A percentile compares a stretch with the other conserved stretches of the same genome.
Conservation (phyloP, 495 filamentous ascomycete genomes). For the Collariella sp. region DNA sequence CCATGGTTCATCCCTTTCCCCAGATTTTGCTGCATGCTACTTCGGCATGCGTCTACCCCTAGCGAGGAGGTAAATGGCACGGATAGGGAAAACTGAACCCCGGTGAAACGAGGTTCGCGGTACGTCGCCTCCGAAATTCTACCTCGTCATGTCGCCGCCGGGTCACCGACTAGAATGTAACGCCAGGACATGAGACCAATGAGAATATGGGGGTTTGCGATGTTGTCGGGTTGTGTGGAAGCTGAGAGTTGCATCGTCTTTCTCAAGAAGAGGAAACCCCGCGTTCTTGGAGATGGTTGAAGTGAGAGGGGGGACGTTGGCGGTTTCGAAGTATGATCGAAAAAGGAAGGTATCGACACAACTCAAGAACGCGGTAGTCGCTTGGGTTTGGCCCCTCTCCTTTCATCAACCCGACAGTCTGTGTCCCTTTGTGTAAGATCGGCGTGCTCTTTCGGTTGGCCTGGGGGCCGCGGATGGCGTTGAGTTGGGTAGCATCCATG, state of each 20-base stretch:
- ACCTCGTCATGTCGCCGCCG: neutral
- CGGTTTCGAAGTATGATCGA: neutral
- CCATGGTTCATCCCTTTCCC: neutral
- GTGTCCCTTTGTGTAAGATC: no score
- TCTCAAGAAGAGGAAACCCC: neutral
- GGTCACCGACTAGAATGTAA: neutral
- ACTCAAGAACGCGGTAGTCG: constrained; percentile 5
- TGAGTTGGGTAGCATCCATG: no score
- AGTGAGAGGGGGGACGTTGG: neutral
- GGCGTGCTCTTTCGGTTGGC: no score
- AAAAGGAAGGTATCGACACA: constrained; percentile 5
- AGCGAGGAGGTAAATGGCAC: constrained; percentile 6
- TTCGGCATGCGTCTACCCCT: neutral
- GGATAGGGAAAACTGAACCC: constrained; percentile 1
- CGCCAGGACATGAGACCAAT: neutral
- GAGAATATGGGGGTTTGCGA: neutral
- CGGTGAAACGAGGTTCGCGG: constrained; percentile 21
- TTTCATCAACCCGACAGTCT: neutral
- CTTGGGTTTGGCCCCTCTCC: neutral
- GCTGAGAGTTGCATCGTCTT: neutral
- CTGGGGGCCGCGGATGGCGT: no score
- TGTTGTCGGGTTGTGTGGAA: neutral
- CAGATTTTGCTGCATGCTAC: neutral
- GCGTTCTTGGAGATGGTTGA: neutral
- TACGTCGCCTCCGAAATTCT: constrained; percentile 13